Base-by-base conservation (phyloP, 2,329 filamentous ascomycete species). In the Fusarium sulawesiense region DNA sequence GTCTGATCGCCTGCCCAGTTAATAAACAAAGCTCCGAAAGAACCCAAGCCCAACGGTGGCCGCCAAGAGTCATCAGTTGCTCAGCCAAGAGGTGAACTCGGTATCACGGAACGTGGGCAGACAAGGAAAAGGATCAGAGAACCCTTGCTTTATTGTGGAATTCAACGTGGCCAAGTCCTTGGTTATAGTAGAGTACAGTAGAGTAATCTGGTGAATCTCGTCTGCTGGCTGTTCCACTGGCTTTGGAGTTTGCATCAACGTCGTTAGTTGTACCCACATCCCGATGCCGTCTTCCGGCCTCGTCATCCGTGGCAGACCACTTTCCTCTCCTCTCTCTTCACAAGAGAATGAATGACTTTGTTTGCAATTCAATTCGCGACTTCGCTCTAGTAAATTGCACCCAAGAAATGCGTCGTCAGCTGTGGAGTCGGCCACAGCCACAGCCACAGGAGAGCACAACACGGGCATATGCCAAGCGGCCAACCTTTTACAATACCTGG, bases 351-450 rank as follows among this genome's bases (percentile, higher is more conserved):
- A 23, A 48, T 20, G 27, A 32, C 29, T 42, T n/a, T 21, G 16
- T 25, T 25, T 29, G 44, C 34, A 37, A 37, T 59, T 30, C 13
- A 45, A n/a, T 18, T 32, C 53, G 46, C 53, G 37, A 60, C 41
- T 41, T 37, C 34, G 34, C 54, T 59, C 34, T 14, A 49, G 42
- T 67, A 70, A 64, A 70, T 70, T 70, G 44, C 40, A 30, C 58
- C 62, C 62, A 58, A 60, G 55, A 49, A 56, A 64, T 62, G 60
- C 63, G 68, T 70, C 68, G 68, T 70, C 67, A 71, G 68, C 68
- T 55, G 68, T 71, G 68, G 68, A 71, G 58, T 47, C 49, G 47
- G 47, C 42, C 37, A 40, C 45, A 48, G n/a, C 21, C 30, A 55
- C 21, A 64, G 57, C 62, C 54, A 62, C 66, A 7, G 29, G 34